A percentile compares a stretch with the other conserved stretches of the same genome.
These are phyloP conservation scores for Suillus paluster DNA, from an alignment of 768 basidiomycete genomes.

Conservation along the genomic window DNA sequence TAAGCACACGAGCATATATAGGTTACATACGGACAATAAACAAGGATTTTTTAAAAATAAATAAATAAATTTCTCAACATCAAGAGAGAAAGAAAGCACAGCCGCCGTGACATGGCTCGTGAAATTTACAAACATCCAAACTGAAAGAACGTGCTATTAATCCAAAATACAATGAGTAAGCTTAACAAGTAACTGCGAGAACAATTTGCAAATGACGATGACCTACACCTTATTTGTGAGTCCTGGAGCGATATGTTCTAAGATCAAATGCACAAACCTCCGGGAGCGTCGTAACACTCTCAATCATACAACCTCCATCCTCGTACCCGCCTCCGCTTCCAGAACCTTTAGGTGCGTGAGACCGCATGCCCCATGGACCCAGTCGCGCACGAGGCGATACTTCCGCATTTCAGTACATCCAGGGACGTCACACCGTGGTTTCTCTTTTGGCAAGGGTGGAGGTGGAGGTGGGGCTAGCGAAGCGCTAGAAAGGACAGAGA, in stretches of 20 bases:
- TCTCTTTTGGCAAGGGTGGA: constrained; percentile 13
- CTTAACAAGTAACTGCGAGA: neutral
- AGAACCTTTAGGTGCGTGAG: constrained; percentile 65
- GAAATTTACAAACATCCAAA: neutral
- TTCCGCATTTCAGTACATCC: constrained; percentile 62
- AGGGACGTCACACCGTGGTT: constrained; percentile 52
- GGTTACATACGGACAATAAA: too few species aligned
- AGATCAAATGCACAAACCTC: neutral
- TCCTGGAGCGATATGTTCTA: neutral
- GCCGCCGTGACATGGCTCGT: neutral
- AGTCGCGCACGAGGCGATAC: constrained; percentile 69
- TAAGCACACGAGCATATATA: too few species aligned
- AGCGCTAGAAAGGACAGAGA: constrained; percentile 26
- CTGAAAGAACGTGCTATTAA: neutral
- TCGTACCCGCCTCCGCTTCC: constrained; percentile 34
- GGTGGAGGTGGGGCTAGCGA: constrained; percentile 13
- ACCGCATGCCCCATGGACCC: constrained; percentile 63
- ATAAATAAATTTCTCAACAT: too few species aligned
- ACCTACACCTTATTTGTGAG: neutral
- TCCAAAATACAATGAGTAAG: neutral
- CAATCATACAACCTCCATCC: neutral
- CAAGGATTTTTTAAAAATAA: too few species aligned
- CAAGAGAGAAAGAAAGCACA: too few species aligned
- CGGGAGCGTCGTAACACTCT: neutral
- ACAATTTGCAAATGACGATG: neutral